Evolutionary conservation across 2,329 filamentous ascomycete genomes (phyloP).

Genomic region (Trichophyton simii): DNA sequence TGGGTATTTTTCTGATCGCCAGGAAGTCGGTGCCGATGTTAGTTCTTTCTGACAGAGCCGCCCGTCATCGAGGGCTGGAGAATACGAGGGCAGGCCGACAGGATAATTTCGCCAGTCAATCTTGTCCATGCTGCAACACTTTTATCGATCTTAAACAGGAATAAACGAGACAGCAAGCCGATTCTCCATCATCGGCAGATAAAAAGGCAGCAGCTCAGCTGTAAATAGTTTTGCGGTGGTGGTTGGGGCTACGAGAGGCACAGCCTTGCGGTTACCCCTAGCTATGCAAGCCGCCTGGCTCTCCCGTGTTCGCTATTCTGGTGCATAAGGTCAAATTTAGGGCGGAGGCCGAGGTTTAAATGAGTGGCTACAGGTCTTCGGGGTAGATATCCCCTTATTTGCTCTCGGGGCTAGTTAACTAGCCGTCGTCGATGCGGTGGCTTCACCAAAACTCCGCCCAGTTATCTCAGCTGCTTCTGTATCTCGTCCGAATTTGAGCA

Average conservation of each 20-base stretch:
- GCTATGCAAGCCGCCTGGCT: neutral
- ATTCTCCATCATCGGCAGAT: neutral
- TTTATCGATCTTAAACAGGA: neutral
- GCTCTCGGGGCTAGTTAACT: neutral
- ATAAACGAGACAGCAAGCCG: neutral
- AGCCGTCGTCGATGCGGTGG: neutral
- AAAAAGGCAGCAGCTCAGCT: neutral
- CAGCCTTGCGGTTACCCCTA: neutral
- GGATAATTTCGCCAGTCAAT: conserved; percentile 9
- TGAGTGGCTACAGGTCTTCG: neutral
- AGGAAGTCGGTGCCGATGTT: conserved; percentile 7
- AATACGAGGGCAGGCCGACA: conserved; percentile 9
- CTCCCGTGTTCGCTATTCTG: neutral
- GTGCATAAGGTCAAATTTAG: neutral
- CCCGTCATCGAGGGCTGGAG: conserved; percentile 9
- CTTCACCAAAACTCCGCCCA: neutral
- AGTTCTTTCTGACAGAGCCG: conserved; percentile 9
- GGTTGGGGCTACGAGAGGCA: neutral
- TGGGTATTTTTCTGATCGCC: conserved; percentile 10
- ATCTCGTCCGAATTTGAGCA: conserved; percentile 9
- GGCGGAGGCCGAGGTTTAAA: neutral
- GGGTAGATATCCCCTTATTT: neutral
- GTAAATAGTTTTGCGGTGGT: conserved; percentile 4
- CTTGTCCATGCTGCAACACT: conserved; percentile 2
- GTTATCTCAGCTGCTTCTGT: conserved; percentile 5